These are phyloP conservation scores for Emmonsia crescens DNA, from an alignment of 2,329 filamentous ascomycete species.

Conservation along the genomic window DNA sequence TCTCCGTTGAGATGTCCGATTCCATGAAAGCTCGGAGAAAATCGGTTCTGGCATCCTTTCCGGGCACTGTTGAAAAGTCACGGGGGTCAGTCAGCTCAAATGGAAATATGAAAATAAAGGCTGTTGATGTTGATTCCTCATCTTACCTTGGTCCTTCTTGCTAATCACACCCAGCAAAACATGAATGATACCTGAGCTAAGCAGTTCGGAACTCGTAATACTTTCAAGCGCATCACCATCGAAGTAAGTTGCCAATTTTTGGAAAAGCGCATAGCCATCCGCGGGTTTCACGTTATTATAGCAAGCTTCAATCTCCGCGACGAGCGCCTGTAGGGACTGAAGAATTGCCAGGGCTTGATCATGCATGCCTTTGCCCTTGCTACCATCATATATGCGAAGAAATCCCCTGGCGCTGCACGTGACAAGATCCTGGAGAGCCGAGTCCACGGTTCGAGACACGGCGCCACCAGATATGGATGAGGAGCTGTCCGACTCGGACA, in stretches of 20 bases:
- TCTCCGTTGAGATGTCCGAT: slow-evolving; percentile 44
- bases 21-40: slow-evolving; percentile 94
- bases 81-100: slow-evolving; percentile 1
- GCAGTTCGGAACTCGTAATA: slow-evolving; percentile 87
- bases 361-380: slow-evolving; percentile 62
- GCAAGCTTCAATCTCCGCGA: slow-evolving; percentile 58
- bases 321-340: slow-evolving; percentile 58
- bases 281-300: slow-evolving; percentile 44
- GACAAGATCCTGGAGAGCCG: slow-evolving; percentile 60
- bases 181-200: slow-evolving; percentile 81
- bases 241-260: slow-evolving; percentile 69
- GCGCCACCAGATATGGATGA: slow-evolving; percentile 40
- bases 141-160: slow-evolving; percentile 44
- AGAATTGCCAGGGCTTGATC: slow-evolving; percentile 70
- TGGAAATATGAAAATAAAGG: slow-evolving; percentile 1
- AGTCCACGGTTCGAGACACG: slow-evolving; percentile 27
- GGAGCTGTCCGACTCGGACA: slow-evolving; percentile 59
- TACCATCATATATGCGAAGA: slow-evolving; percentile 68
- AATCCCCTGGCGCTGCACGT: slow-evolving; percentile 70
- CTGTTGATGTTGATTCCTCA: background rate
- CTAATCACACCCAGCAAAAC: slow-evolving; percentile 74
- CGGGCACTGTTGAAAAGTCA: background rate
- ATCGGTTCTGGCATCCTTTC: slow-evolving; percentile 55
- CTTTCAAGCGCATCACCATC: slow-evolving; percentile 80
- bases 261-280: slow-evolving; percentile 58